These are phyloP conservation scores for Striga hermonthica DNA, from an alignment of 305 asterid species.

Conservation along the genomic window DNA sequence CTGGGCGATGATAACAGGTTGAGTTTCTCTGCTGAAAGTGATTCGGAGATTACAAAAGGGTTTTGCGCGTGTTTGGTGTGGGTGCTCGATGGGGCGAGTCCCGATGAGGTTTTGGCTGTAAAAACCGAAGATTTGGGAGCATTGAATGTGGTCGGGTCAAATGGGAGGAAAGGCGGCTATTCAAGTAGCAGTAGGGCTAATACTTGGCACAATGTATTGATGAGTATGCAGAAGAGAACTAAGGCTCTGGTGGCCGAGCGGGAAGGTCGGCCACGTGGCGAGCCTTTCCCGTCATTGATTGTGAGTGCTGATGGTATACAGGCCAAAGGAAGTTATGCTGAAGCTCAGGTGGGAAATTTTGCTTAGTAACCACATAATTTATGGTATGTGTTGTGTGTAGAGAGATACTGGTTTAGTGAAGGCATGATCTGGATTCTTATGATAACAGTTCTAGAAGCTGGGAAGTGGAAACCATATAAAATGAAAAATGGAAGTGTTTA, in stretches of 20 bases:
- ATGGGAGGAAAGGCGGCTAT: constrained; percentile 42
- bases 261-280: constrained; percentile 55
- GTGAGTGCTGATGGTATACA: constrained; percentile 63
- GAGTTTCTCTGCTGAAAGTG: constrained; percentile 68
- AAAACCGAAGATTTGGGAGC: constrained; percentile 72
- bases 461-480: background rate
- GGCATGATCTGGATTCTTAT: background rate
- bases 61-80: constrained; percentile 74
- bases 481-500: background rate
- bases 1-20: constrained; percentile 45
- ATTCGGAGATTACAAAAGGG: constrained; percentile 83
- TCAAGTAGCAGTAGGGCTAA: constrained; percentile 50
- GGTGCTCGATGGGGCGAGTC: constrained; percentile 66
- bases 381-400: no score
- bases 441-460: constrained; percentile 3
- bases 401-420: no score
- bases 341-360: constrained; percentile 68
- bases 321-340: constrained; percentile 93
- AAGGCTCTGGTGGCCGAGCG: constrained; percentile 62
- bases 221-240: constrained; percentile 83
- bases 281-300: constrained; percentile 75
- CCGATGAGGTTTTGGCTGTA: constrained; percentile 67
- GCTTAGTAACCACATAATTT: background rate
- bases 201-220: constrained; percentile 88
- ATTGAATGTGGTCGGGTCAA: constrained; percentile 54